These are phyloP conservation scores for Pichia gijzeniarum DNA, from an alignment of 805 yeast species.

Conservation along the genomic window DNA sequence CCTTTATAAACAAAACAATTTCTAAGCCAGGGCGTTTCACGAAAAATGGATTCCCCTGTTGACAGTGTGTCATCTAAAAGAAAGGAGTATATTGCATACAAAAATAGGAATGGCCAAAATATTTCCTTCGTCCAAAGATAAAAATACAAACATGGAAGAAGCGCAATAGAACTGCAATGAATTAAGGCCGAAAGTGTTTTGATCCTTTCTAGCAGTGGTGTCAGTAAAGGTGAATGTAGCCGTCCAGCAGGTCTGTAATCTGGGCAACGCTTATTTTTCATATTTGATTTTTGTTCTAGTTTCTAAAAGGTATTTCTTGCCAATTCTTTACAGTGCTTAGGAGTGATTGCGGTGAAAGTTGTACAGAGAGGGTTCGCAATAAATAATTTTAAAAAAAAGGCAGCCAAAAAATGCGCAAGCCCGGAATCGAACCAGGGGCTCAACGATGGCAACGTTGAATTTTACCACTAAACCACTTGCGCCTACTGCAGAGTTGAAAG, in stretches of 20 bases:
- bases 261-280: constrained; percentile 2
- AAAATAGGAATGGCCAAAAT: constrained; percentile 57
- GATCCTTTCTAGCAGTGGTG: constrained; percentile 48
- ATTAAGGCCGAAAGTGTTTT: constrained; percentile 66
- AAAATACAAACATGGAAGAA: constrained; percentile 48
- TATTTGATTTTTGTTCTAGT: no score
- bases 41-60: constrained; percentile 59
- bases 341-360: background rate
- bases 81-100: constrained; percentile 58
- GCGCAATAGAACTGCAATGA: constrained; percentile 68
- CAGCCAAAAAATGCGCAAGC: constrained; percentile 16
- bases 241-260: constrained; percentile 11
- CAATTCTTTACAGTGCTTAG: no score
- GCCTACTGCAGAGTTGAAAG: constrained; percentile 6
- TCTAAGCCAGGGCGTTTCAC: constrained; percentile 54
- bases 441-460: constrained; percentile 25
- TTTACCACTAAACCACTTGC: constrained; percentile 26
- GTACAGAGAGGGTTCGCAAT: no score
- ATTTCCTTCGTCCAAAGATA: constrained; percentile 43
- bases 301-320: no score
- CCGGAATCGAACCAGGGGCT: constrained; percentile 27
- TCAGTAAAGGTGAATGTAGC: constrained; percentile 36
- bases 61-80: constrained; percentile 59
- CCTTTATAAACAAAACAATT: constrained; percentile 56
- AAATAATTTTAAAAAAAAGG: no score